A percentile compares a stretch with the other conserved stretches of the same genome.
Conservation (phyloP, 2,329 filamentous ascomycete species). For the Sclerotinia glacialis region DNA sequence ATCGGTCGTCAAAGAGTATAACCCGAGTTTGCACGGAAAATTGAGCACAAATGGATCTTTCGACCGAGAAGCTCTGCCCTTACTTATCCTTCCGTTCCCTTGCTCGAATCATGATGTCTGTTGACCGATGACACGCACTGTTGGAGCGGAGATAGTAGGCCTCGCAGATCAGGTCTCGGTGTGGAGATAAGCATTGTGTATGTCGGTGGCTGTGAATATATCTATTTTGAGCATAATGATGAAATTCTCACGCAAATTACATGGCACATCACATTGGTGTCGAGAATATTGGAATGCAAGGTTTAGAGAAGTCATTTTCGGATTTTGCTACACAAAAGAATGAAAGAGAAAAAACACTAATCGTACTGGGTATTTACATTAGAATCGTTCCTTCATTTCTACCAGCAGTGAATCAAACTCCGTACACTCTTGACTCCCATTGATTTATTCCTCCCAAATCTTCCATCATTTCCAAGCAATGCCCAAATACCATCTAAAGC, state of each 20-base stretch:
- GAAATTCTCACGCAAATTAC: too few species aligned
- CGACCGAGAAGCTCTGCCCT: background rate
- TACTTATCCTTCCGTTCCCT: background rate
- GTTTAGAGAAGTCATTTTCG: slow-evolving; percentile 14
- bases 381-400: slow-evolving; percentile 21
- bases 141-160: background rate
- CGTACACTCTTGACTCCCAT: slow-evolving; percentile 33
- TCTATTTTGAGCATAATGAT: background rate
- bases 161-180: background rate
- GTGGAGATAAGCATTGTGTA: background rate
- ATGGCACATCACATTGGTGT: background rate
- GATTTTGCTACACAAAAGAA: slow-evolving; percentile 16
- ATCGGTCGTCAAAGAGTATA: background rate
- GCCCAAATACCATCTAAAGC: slow-evolving; percentile 30
- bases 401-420: slow-evolving; percentile 22
- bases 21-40: slow-evolving; percentile 5
- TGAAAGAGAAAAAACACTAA: slow-evolving; percentile 20
- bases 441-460: slow-evolving; percentile 29
- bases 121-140: background rate
- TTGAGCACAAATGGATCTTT: background rate
- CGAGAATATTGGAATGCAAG: background rate
- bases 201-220: background rate
- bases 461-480: slow-evolving; percentile 26
- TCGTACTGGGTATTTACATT: slow-evolving; percentile 35
- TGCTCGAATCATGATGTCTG: background rate